phyloP scores from a whole-genome alignment of 2,329 filamentous ascomycete genomes.

The Pseudohalonectria lignicola region DNA sequence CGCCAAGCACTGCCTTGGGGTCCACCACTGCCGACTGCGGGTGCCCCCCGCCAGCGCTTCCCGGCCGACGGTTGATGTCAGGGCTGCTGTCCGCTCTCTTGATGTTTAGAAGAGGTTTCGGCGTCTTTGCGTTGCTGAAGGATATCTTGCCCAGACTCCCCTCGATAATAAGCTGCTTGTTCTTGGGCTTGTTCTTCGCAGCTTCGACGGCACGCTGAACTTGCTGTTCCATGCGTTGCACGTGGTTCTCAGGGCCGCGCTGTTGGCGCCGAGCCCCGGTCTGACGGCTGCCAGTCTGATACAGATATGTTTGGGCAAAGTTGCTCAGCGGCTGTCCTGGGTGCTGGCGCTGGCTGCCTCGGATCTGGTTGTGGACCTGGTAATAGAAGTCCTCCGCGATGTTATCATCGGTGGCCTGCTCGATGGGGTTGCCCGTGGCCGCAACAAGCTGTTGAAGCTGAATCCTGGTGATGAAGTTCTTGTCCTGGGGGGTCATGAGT shows the following conservation, averaged over 20 bases:
- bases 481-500: constrained; percentile 97
- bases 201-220: constrained; percentile 95
- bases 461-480: constrained; percentile 98
- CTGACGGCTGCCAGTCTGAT: constrained; percentile 81
- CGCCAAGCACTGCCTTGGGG: constrained; percentile 70
- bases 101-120: constrained; percentile 88
- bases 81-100: constrained; percentile 64
- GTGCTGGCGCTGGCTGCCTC: constrained; percentile 79
- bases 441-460: constrained; percentile 93
- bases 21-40: constrained; percentile 35
- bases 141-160: constrained; percentile 96
- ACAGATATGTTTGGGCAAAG: constrained; percentile 95
- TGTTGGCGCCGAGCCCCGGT: constrained; percentile 59
- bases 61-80: constrained; percentile 46
- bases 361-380: constrained; percentile 91
- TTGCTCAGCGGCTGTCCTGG: constrained; percentile 89
- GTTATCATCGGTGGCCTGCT: constrained; percentile 67
- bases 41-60: constrained; percentile 29
- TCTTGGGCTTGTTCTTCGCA: constrained; percentile 95
- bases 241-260: constrained; percentile 85
- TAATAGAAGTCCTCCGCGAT: constrained; percentile 96
- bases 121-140: constrained; percentile 97
- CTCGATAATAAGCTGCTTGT: constrained; percentile 91
- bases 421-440: constrained; percentile 77
- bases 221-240: constrained; percentile 98